These are phyloP conservation scores for Yamadazyma atlantica DNA, from an alignment of 1,139 yeast species.

Conservation along the genomic window DNA sequence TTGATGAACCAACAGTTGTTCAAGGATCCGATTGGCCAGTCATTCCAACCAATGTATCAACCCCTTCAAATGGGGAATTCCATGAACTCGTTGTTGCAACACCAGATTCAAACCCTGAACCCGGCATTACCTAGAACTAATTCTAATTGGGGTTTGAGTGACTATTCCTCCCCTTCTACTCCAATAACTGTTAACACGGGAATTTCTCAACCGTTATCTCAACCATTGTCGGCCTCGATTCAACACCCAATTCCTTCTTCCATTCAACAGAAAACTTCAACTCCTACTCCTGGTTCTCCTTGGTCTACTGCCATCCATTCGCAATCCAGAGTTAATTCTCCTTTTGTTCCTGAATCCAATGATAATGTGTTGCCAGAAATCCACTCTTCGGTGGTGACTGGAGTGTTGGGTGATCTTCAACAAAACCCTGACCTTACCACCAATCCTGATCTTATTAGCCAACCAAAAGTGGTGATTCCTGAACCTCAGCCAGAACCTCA, in stretches of 20 bases:
- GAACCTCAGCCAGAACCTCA: neutral
- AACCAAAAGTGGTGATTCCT: slow-evolving; percentile 3
- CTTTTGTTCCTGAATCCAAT: slow-evolving; percentile 27
- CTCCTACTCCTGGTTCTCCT: slow-evolving; percentile 43
- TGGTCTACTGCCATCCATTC: slow-evolving; percentile 38
- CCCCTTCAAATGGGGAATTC: slow-evolving; percentile 12
- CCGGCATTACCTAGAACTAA: slow-evolving; percentile 36
- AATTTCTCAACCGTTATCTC: slow-evolving; percentile 3
- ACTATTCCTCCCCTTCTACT: slow-evolving; percentile 27
- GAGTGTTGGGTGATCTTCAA: slow-evolving; percentile 29
- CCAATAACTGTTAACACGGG: slow-evolving; percentile 26
- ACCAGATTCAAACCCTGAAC: slow-evolving; percentile 31
- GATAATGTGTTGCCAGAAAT: slow-evolving; percentile 37
- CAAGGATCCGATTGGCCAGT: slow-evolving; percentile 8
- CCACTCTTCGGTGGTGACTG: slow-evolving; percentile 39
- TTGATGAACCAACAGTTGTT: slow-evolving; percentile 13
- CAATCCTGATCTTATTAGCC: neutral
- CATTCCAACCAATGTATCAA: slow-evolving; percentile 8
- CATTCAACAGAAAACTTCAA: slow-evolving; percentile 16
- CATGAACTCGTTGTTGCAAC: slow-evolving; percentile 35
- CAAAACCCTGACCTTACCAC: slow-evolving; percentile 12
- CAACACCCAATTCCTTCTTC: neutral
- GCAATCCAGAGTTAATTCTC: slow-evolving; percentile 42
- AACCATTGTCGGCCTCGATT: slow-evolving; percentile 6
- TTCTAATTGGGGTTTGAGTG: slow-evolving; percentile 44